phyloP scores from a whole-genome alignment of 768 basidiomycete genomes.

The Infundibulicybe gibba region DNA sequence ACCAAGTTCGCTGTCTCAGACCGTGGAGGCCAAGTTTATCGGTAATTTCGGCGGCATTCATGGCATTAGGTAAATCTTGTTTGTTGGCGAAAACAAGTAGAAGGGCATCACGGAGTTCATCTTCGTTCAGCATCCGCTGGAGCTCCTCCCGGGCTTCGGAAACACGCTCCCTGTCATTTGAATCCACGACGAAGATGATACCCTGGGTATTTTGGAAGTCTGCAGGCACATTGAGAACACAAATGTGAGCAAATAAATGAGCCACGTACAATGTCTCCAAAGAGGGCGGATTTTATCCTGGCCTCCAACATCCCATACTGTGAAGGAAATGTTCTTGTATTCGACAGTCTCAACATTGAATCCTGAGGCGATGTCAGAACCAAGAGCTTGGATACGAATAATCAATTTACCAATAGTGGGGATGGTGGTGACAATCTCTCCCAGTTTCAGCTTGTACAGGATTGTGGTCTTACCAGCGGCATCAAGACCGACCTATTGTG shows the following conservation, averaged over 20 bases:
- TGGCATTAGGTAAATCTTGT: slow-evolving; percentile 99
- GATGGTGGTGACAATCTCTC: slow-evolving; percentile 99
- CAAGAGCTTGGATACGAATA: slow-evolving; percentile 5
- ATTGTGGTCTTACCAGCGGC: slow-evolving; percentile 99
- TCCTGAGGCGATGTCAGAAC: slow-evolving; percentile 47
- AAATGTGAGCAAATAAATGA: slow-evolving; percentile 10
- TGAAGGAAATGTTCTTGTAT: slow-evolving; percentile 99
- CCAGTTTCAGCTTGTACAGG: slow-evolving; percentile 98
- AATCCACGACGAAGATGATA: slow-evolving; percentile 99
- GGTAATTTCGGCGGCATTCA: slow-evolving; percentile 99
- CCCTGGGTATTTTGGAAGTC: slow-evolving; percentile 99
- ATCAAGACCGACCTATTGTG: slow-evolving; percentile 88
- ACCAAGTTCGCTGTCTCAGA: slow-evolving; percentile 96
- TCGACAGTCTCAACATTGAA: slow-evolving; percentile 99
- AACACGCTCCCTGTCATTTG: slow-evolving; percentile 99
- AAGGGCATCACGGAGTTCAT: slow-evolving; percentile 97
- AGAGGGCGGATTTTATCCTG: slow-evolving; percentile 99
- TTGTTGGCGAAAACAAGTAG: slow-evolving; percentile 99
- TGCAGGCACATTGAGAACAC: slow-evolving; percentile 29
- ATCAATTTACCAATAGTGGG: slow-evolving; percentile 89
- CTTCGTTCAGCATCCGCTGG: slow-evolving; percentile 99
- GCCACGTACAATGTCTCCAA: slow-evolving; percentile 96
- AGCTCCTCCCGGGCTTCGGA: slow-evolving; percentile 98
- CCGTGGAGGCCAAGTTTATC: slow-evolving; percentile 99
- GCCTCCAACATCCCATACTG: slow-evolving; percentile 99